phyloP scores from a whole-genome alignment of 768 basidiomycete species.

The Leucosporidium creatinivorum region DNA sequence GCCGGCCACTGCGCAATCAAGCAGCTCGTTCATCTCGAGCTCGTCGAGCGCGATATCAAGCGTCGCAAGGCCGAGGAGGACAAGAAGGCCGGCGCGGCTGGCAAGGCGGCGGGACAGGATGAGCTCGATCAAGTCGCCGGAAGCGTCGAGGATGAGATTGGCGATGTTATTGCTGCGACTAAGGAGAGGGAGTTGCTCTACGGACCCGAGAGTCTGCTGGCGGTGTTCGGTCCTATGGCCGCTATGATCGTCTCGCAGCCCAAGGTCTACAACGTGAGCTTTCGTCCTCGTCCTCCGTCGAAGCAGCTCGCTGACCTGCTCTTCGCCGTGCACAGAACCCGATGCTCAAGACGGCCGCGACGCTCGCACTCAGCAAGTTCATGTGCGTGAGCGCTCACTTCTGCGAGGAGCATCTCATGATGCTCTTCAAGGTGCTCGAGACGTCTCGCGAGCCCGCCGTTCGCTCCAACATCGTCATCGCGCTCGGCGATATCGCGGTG shows the following conservation, averaged over 20 bases:
- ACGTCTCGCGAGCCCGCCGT: slow-evolving; percentile 82
- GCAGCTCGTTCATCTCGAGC: slow-evolving; percentile 90
- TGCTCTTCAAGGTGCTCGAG: slow-evolving; percentile 91
- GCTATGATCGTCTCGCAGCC: slow-evolving; percentile 85
- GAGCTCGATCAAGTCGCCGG: slow-evolving; percentile 96
- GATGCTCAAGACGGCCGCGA: slow-evolving; percentile 76
- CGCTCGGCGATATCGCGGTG: slow-evolving; percentile 92
- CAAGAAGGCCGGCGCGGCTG: slow-evolving; percentile 54
- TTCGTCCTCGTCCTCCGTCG: neutral
- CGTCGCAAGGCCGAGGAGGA: slow-evolving; percentile 85
- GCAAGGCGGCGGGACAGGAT: slow-evolving; percentile 55
- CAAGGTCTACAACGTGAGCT: slow-evolving; percentile 78
- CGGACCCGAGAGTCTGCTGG: slow-evolving; percentile 69
- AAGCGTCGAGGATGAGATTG: slow-evolving; percentile 96
- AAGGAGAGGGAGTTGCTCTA: slow-evolving; percentile 82
- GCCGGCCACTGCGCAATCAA: slow-evolving; percentile 97
- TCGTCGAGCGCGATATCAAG: slow-evolving; percentile 94
- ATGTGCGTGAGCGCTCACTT: slow-evolving; percentile 90
- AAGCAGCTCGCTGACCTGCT: neutral
- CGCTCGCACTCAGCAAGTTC: slow-evolving; percentile 86
- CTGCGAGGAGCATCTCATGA: slow-evolving; percentile 78
- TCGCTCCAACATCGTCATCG: slow-evolving; percentile 93
- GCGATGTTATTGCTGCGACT: slow-evolving; percentile 75
- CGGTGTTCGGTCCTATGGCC: slow-evolving; percentile 80
- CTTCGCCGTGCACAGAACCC: slow-evolving; percentile 55